Conservation (phyloP, 2,329 filamentous ascomycete genomes). For the Hawksworthiomyces lignivorus region DNA sequence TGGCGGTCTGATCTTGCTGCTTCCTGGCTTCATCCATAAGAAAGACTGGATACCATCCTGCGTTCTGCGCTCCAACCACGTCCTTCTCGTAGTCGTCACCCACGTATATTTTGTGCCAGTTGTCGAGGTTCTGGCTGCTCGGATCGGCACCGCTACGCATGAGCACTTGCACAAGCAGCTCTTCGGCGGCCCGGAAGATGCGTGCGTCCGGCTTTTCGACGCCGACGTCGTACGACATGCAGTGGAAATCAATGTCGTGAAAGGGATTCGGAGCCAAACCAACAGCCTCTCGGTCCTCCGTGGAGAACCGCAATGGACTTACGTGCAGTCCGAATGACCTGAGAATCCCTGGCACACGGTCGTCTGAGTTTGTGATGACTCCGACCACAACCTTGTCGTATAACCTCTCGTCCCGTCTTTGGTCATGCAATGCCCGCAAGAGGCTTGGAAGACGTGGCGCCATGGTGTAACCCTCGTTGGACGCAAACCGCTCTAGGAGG, state of each 20-base stretch:
- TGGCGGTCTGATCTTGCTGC: not conserved
- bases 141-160: not conserved
- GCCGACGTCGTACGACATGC: conserved; percentile 57
- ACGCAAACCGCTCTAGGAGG: conserved; percentile 46
- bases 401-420: no score
- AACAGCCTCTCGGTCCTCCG: not conserved
- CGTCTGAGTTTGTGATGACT: conserved; percentile 56
- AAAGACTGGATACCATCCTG: conserved; percentile 13
- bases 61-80: conserved; percentile 8
- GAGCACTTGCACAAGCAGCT: conserved; percentile 21
- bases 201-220: conserved; percentile 47
- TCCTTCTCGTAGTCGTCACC: conserved; percentile 15
- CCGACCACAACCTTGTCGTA: conserved; percentile 35
- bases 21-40: not conserved
- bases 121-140: not conserved
- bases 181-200: conserved; percentile 49
- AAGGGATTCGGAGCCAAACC: no score
- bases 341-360: conserved; percentile 47
- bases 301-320: conserved; percentile 25
- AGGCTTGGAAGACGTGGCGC: conserved; percentile 37
- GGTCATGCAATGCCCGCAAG: conserved; percentile 29
- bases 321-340: conserved; percentile 44
- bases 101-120: conserved; percentile 14
- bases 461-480: conserved; percentile 42
- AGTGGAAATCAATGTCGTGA: conserved; percentile 44